Evolutionary conservation across 2,329 filamentous ascomycete genomes (phyloP).

Genomic region (Chrysosporium queenslandicum): DNA sequence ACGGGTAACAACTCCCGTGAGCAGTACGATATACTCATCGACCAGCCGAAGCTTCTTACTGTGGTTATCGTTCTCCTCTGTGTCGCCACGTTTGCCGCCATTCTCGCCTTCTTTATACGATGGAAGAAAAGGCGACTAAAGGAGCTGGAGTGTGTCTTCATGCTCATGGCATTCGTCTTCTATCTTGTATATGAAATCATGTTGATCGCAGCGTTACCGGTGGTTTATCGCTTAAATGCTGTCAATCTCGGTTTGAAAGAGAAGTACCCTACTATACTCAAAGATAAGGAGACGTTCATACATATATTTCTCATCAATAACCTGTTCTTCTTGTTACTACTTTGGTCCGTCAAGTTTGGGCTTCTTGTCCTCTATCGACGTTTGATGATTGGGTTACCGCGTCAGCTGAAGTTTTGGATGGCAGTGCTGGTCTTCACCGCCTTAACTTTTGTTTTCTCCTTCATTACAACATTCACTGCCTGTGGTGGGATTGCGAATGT

Average conservation of each 20-base stretch:
- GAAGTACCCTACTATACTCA: background rate
- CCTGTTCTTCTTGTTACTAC: background rate
- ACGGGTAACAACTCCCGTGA: background rate
- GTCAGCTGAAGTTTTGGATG: conserved; percentile 5
- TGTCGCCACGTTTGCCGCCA: background rate
- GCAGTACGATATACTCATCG: conserved; percentile 2
- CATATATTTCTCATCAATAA: background rate
- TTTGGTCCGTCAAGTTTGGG: conserved; percentile 4
- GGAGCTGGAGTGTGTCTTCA: conserved; percentile 4
- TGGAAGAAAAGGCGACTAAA: conserved; percentile 8
- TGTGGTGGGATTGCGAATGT: conserved; percentile 2
- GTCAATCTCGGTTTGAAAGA: background rate
- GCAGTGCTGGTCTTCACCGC: background rate
- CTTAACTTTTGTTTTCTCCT: background rate
- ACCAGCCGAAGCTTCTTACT: background rate
- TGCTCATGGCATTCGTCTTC: background rate
- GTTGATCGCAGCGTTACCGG: background rate
- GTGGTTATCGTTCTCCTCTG: background rate
- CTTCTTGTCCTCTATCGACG: conserved; percentile 8
- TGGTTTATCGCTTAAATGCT: background rate
- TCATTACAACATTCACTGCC: conserved; percentile 3
- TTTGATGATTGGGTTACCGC: conserved; percentile 8
- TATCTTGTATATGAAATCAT: conserved; percentile 1
- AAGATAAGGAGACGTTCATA: conserved; percentile 3
- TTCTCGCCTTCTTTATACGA: background rate